Evolutionary conservation across 768 basidiomycete genomes (phyloP), one percentile per base, ranked within the genome.

Genomic region (Xerocomellus chrysenteron): DNA sequence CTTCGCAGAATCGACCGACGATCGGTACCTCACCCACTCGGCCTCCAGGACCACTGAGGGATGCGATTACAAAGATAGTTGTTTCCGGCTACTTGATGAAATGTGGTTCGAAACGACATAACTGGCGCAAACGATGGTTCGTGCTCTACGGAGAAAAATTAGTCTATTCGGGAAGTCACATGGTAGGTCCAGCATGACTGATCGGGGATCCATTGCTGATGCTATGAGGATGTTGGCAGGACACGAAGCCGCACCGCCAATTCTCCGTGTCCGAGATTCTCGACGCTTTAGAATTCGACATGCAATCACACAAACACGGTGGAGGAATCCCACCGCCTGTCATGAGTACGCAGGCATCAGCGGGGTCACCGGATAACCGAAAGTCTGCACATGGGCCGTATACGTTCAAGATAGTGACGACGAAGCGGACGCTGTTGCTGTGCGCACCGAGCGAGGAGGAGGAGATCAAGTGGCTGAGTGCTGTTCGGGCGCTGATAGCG

Each of bases 61-160:
- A 92, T 61, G 80, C 81, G 19, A 76, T 83, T n/a, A 14, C 58
- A 10, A 95, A 94, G 75, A 77, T 86, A 39, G 87, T 99, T 39
- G 69, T 96, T 5, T 85, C 86, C 19, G 94, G 94, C 2, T 99
- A 98, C 72, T 78, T 99, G 58, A 94, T 95, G 90, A 98, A 98
- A 68, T 94, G 93, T 71, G 94, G 93, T 28, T 87, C 88, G 43
- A 93, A 95, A 63, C 83, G 96, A 67, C 88, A 90, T 65, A 92
- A 85, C 62, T 99, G 97, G 97, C 82, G 94, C 54, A 98, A 99
- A 74, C 77, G 97, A 30, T 98, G 95, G 96, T 98, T 99, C 65
- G 86, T 92, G 37, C 77, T 99, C n/a, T 93, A 87, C 39, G 86
- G 86, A 39, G 92, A 94, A 65, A 90, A 86, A 67, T 75, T 99